Percentiles rank a stretch among this genome's conserved stretches.
These are phyloP conservation scores for Neurospora sp. DNA, from an alignment of 495 filamentous ascomycete species.

Conservation along the genomic window DNA sequence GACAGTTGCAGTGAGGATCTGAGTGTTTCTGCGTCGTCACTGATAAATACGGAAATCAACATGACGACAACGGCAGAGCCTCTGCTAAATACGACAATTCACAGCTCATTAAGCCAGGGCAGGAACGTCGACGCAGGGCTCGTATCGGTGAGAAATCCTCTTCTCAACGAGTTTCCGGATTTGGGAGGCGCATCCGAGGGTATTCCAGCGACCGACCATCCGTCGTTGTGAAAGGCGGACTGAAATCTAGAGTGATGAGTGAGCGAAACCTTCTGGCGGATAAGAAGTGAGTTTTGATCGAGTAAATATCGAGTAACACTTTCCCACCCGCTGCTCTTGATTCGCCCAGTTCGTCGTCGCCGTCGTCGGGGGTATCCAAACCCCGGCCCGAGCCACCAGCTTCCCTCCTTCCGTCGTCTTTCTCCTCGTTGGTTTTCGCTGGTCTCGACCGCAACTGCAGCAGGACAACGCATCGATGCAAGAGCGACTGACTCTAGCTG, in stretches of 20 bases:
- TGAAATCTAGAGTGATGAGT: background rate
- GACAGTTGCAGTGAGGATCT: background rate
- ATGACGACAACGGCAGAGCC: background rate
- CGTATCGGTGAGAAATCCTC: background rate
- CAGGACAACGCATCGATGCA: background rate
- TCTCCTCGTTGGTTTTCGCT: background rate
- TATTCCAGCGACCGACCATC: background rate
- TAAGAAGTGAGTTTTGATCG: conserved; percentile 21
- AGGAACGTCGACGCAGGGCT: background rate
- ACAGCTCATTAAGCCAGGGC: no score
- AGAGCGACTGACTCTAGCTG: background rate
- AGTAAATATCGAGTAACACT: background rate
- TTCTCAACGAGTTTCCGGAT: background rate
- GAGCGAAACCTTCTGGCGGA: background rate
- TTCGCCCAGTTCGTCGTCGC: background rate
- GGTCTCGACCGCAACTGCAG: background rate
- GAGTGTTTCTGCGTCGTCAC: background rate
- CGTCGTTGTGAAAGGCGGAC: background rate
- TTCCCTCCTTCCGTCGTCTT: background rate
- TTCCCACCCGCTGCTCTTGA: background rate
- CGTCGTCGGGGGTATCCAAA: background rate
- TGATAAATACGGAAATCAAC: background rate
- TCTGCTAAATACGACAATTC: background rate
- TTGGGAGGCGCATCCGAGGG: background rate
- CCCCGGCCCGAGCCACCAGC: background rate